A percentile compares a stretch with the other conserved stretches of the same genome.
These are phyloP conservation scores for Yarrowia porcina DNA, from an alignment of 805 yeast genomes.

Conservation along the genomic window DNA sequence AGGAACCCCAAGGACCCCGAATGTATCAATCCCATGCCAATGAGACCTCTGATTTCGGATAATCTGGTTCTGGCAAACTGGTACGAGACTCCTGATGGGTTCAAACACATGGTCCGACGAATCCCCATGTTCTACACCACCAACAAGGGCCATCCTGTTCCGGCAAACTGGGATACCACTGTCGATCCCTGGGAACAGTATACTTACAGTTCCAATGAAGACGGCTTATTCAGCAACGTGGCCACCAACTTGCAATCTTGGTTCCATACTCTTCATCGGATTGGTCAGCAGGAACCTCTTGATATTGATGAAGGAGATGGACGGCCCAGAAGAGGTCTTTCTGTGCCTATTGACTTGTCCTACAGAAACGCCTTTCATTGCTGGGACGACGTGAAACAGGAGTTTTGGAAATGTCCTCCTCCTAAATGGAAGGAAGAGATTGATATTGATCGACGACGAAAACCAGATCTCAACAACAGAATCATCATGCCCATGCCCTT, in stretches of 20 bases:
- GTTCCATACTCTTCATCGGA: not conserved
- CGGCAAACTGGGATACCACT: not conserved
- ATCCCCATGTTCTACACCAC: constrained; percentile 25
- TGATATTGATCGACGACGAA: not conserved
- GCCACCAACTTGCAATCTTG: constrained; percentile 8
- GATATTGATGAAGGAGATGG: constrained; percentile 14
- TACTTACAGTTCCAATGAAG: not conserved
- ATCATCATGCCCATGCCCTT: not conserved
- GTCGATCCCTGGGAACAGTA: constrained; percentile 15
- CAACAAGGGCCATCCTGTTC: constrained; percentile 1
- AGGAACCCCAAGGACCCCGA: constrained; percentile 11
- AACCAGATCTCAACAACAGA: not conserved
- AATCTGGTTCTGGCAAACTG: constrained; percentile 28
- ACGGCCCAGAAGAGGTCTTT: not conserved
- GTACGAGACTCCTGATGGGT: constrained; percentile 26
- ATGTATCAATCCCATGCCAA: constrained; percentile 28
- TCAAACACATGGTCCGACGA: constrained; percentile 21
- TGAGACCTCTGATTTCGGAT: constrained; percentile 30
- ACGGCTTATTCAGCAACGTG: not conserved
- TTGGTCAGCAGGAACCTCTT: constrained; percentile 13
- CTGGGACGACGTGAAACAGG: not conserved
- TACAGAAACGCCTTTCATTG: not conserved
- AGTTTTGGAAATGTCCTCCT: not conserved
- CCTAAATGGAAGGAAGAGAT: constrained; percentile 5
- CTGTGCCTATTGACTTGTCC: not conserved